Conservation (phyloP, 2,329 filamentous ascomycete genomes). For the Phoma sp. region DNA sequence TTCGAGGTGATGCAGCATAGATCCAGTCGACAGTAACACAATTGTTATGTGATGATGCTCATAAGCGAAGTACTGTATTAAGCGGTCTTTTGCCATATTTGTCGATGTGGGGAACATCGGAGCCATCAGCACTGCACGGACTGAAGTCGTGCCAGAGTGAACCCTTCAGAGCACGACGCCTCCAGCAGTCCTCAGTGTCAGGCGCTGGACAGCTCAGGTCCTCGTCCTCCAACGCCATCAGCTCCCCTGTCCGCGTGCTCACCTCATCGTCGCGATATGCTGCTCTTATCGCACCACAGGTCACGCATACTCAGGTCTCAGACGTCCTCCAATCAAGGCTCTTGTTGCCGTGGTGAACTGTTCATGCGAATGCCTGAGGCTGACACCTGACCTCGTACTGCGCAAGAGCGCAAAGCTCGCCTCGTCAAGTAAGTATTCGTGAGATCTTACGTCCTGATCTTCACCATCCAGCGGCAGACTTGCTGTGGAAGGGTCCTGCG, state of each 20-base stretch:
- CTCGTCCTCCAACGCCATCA: too few species aligned
- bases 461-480: neutral
- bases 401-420: neutral
- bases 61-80: too few species aligned
- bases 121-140: too few species aligned
- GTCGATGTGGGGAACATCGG: neutral
- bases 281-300: slow-evolving; percentile 20
- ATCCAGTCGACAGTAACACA: too few species aligned
- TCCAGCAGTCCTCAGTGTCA: too few species aligned
- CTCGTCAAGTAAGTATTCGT: neutral
- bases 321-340: neutral
- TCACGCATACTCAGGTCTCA: slow-evolving; percentile 10
- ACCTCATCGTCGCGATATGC: slow-evolving; percentile 8
- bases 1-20: too few species aligned
- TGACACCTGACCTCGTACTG: slow-evolving; percentile 1
- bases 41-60: too few species aligned
- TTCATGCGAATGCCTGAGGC: neutral
- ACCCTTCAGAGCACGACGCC: too few species aligned
- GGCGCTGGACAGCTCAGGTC: too few species aligned
- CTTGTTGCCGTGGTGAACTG: neutral
- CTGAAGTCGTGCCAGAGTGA: too few species aligned
- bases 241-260: slow-evolving; percentile 8
- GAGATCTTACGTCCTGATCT: too few species aligned
- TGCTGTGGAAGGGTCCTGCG: slow-evolving; percentile 2
- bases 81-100: too few species aligned